Conservation (phyloP, 495 filamentous ascomycete species). For the Talaromyces thailandensis region DNA sequence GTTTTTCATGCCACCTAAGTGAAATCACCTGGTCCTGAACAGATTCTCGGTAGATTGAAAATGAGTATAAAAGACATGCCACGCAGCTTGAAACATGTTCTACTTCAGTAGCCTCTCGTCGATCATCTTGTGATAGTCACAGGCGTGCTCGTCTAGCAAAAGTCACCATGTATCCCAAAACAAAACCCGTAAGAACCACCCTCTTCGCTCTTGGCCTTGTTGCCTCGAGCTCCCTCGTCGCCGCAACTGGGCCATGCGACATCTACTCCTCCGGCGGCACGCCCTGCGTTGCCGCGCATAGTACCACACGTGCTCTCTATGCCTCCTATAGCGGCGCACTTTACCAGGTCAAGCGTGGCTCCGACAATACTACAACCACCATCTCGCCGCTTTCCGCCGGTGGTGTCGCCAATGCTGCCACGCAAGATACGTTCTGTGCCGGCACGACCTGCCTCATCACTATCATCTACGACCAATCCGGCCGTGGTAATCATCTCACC, state of each 20-base stretch:
- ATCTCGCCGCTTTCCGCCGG: background rate
- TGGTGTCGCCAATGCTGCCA: background rate
- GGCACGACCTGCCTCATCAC: constrained; percentile 25
- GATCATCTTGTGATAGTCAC: background rate
- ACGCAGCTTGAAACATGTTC: background rate
- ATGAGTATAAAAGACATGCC: background rate
- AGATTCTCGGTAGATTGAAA: background rate
- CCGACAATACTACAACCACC: background rate
- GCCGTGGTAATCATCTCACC: constrained; percentile 40
- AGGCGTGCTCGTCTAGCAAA: background rate
- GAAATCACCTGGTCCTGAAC: background rate
- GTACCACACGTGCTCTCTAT: constrained; percentile 38
- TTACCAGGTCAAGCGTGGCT: background rate
- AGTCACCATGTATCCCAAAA: constrained; percentile 14
- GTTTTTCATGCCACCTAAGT: background rate
- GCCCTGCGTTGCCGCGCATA: constrained; percentile 49
- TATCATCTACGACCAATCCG: constrained; percentile 33
- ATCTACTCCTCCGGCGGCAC: constrained; percentile 14
- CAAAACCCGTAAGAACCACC: constrained; percentile 14
- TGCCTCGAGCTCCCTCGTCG: constrained; percentile 19
- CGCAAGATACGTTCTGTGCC: background rate
- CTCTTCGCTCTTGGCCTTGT: constrained; percentile 29
- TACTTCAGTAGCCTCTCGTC: background rate
- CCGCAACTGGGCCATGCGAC: background rate
- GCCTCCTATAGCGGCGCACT: background rate